Evolutionary conservation across 257 asterid genomes (phyloP).

Genomic region (Lithospermum erythrorhizon): DNA sequence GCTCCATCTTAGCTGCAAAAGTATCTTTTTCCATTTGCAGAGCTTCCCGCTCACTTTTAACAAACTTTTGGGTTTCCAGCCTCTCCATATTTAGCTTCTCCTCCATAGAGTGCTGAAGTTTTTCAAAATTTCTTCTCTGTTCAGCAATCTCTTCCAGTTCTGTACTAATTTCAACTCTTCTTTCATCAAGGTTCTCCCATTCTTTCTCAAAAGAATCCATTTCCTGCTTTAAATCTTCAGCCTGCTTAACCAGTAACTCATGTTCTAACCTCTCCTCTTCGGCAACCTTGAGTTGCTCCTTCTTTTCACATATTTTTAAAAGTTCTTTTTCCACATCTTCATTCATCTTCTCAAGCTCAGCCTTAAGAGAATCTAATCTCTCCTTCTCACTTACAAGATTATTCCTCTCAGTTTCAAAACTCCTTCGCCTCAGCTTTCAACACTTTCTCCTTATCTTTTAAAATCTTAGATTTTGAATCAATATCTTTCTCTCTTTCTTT

Average conservation of each 20-base stretch:
- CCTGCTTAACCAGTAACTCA: slow-evolving; percentile 61
- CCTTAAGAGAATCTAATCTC: slow-evolving; percentile 40
- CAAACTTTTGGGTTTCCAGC: slow-evolving; percentile 53
- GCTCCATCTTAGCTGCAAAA: slow-evolving; percentile 69
- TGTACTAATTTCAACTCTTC: slow-evolving; percentile 47
- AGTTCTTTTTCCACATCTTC: slow-evolving; percentile 49
- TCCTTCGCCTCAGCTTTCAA: slow-evolving; percentile 52
- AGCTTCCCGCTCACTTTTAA: slow-evolving; percentile 63
- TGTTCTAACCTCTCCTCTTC: slow-evolving; percentile 75
- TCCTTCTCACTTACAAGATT: slow-evolving; percentile 50
- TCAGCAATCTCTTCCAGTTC: slow-evolving; percentile 49
- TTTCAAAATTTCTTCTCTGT: slow-evolving; percentile 43
- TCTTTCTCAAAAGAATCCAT: slow-evolving; percentile 85
- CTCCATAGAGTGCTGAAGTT: slow-evolving; percentile 46
- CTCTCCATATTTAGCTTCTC: slow-evolving; percentile 61
- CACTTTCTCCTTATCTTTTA: slow-evolving; percentile 72
- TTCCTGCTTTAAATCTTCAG: slow-evolving; percentile 71
- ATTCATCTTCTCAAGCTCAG: slow-evolving; percentile 58
- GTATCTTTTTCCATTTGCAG: slow-evolving; percentile 63
- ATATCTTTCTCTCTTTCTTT: slow-evolving; percentile 59
- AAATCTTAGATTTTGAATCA: slow-evolving; percentile 51
- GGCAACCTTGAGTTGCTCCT: slow-evolving; percentile 62
- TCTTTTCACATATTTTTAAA: slow-evolving; percentile 42
- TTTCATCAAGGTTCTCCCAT: slow-evolving; percentile 90
- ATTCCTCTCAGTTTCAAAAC: slow-evolving; percentile 52